Evolutionary conservation across 2,329 filamentous ascomycete genomes (phyloP), one percentile per base, ranked within the genome.

Genomic region (Rhinocladiella similis): DNA sequence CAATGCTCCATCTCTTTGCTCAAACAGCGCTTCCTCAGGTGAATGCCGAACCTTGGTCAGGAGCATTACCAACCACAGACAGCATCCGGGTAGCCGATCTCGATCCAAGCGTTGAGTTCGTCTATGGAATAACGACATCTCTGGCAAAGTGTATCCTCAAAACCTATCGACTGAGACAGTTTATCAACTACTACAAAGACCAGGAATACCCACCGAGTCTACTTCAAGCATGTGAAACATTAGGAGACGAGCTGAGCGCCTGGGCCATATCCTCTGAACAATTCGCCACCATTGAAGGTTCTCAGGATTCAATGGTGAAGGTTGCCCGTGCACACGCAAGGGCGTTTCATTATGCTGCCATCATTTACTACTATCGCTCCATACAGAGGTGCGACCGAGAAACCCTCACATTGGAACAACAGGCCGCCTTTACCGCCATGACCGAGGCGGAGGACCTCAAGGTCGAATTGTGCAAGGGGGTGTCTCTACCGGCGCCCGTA

Each of bases 111-210:
- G 22, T 47, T 47, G 43, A 47, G 22, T 47, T 25, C 20, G 22
- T 47, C 43, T 47, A 47, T 25, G 43, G 43, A 19, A 47, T 47
- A n/a, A 47, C 43, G 14, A n/a, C 43, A 14, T 47, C 14, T 20
- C 22, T 47, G n/a, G 43, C 43, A 13, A 16, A 18, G 13, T 14
- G n/a, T 19, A 18, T 47, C 18, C n/a, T 25, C 16, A 47, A 47
- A 25, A 47, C 14, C 13, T n/a, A 18, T 25, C 16, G 22, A 47
- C 43, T 47, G n/a, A n/a, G n/a, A 14, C n/a, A 19, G 43, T 25
- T 18, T 47, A n/a, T 47, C 14, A 20, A 14, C 14, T 47, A 18
- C 20, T 47, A 47, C 22, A n/a, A n/a, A 14, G 14, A 18, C 14
- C 14, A 47, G 16, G 20, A 16, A 19, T n/a, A n/a, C 43, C 43